phyloP scores from a whole-genome alignment of 1,139 yeast genomes.

The Diutina ranongensis region DNA sequence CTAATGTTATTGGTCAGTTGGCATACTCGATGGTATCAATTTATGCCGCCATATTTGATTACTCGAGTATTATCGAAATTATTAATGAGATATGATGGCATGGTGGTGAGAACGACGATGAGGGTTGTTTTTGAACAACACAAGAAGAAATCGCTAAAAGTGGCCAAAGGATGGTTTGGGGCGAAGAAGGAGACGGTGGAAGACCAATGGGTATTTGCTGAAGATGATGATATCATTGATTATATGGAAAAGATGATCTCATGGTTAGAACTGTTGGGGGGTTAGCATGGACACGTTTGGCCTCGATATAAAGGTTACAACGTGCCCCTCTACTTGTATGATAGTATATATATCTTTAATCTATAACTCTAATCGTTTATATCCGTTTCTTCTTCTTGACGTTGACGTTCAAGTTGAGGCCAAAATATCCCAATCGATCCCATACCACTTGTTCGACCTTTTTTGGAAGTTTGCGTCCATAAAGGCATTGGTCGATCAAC shows the following conservation, averaged over 20 bases:
- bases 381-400: slow-evolving; percentile 19
- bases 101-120: slow-evolving; percentile 21
- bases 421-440: slow-evolving; percentile 49
- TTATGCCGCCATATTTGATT: slow-evolving; percentile 22
- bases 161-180: slow-evolving; percentile 10
- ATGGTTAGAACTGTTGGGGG: slow-evolving; percentile 19
- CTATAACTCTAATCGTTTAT: not conserved
- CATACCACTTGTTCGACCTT: slow-evolving; percentile 46
- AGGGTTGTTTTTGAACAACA: slow-evolving; percentile 26
- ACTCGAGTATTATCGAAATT: slow-evolving; percentile 20
- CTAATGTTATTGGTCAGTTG: slow-evolving; percentile 27
- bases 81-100: slow-evolving; percentile 20
- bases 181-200: slow-evolving; percentile 8
- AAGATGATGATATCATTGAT: slow-evolving; percentile 23
- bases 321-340: not conserved
- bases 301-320: too few species aligned
- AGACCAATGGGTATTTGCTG: slow-evolving; percentile 17
- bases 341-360: too few species aligned
- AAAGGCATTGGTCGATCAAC: slow-evolving; percentile 91
- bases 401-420: slow-evolving; percentile 22
- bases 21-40: slow-evolving; percentile 34
- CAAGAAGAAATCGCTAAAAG: slow-evolving; percentile 12
- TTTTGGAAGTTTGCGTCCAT: slow-evolving; percentile 81
- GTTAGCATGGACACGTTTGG: not conserved
- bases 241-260: slow-evolving; percentile 21